phyloP scores from a whole-genome alignment of 441 rosid species.

The Manihot esculenta region DNA sequence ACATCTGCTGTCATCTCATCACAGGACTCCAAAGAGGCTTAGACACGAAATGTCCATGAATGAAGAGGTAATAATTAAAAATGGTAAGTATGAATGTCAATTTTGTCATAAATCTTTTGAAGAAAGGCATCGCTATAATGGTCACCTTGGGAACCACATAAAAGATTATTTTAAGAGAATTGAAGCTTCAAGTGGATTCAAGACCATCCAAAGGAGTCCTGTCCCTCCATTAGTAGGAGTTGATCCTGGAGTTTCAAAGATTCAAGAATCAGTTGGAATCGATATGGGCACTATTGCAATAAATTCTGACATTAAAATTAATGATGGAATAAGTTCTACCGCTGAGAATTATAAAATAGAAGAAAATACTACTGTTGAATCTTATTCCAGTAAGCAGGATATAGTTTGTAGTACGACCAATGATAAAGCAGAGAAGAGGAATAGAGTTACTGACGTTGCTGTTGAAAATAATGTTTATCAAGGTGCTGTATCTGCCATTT shows the following conservation, averaged over 20 bases:
- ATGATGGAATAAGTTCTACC: slow-evolving; percentile 7
- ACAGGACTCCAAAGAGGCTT: slow-evolving; percentile 52
- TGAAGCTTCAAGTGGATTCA: slow-evolving; percentile 37
- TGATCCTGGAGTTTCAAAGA: slow-evolving; percentile 12
- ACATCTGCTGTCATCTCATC: slow-evolving; percentile 63
- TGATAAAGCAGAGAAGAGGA: slow-evolving; percentile 26
- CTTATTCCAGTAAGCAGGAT: slow-evolving; percentile 21
- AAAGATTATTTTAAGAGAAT: slow-evolving; percentile 59
- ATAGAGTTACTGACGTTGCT: slow-evolving; percentile 19
- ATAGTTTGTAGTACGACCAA: slow-evolving; percentile 17
- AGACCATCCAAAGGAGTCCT: slow-evolving; percentile 15
- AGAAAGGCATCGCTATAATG: slow-evolving; percentile 63
- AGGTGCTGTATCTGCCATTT: slow-evolving; percentile 19
- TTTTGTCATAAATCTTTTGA: slow-evolving; percentile 59
- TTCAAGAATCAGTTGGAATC: slow-evolving; percentile 19
- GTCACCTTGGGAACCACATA: slow-evolving; percentile 72
- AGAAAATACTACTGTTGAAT: slow-evolving; percentile 19
- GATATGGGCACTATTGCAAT: slow-evolving; percentile 24
- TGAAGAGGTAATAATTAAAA: slow-evolving; percentile 59
- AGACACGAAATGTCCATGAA: slow-evolving; percentile 50
- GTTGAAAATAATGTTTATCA: slow-evolving; percentile 28
- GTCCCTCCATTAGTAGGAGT: slow-evolving; percentile 20
- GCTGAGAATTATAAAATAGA: slow-evolving; percentile 13
- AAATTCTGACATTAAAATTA: slow-evolving; percentile 14
- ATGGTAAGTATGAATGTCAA: slow-evolving; percentile 71